Evolutionary conservation across 306 rosid species (phyloP).

Genomic region (Citrullus amarus): DNA sequence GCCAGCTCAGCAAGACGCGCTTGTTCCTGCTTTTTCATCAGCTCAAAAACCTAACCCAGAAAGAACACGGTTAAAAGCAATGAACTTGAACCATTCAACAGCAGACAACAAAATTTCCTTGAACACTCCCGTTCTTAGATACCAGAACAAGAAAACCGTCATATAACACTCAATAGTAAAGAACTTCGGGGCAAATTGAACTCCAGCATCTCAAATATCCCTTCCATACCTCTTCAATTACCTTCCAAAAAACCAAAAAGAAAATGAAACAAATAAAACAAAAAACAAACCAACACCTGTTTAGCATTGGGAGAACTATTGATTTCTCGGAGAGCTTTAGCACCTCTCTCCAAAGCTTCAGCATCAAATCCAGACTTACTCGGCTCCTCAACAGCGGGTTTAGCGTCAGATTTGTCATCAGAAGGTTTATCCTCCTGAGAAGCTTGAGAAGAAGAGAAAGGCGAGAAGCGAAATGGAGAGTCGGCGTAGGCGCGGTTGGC

Average conservation of each 20-base stretch:
- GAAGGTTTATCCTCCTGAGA: constrained; percentile 26
- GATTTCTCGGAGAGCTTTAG: constrained; percentile 80
- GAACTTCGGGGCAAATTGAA: not conserved
- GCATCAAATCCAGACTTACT: constrained; percentile 74
- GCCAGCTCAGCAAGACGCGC: constrained; percentile 63
- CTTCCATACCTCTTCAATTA: not conserved
- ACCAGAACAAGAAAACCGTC: not conserved
- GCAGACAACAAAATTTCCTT: not conserved
- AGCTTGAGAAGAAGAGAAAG: constrained; percentile 29
- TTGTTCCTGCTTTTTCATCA: constrained; percentile 77
- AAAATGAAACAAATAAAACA: not conserved
- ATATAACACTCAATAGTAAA: not conserved
- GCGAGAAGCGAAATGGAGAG: constrained; percentile 41
- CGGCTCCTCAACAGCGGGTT: constrained; percentile 44
- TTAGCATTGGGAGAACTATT: constrained; percentile 48
- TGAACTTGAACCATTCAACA: not conserved
- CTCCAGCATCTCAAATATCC: not conserved
- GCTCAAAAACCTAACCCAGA: constrained; percentile 52
- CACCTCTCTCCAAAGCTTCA: constrained; percentile 76
- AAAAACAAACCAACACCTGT: constrained; percentile 27
- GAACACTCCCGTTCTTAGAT: not conserved
- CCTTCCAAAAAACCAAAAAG: not conserved
- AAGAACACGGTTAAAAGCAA: not conserved
- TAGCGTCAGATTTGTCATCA: constrained; percentile 32
- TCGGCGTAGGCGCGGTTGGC: constrained; percentile 53